These are phyloP conservation scores for Thalassiosira delicatula DNA, from an alignment of 352 stramenopile genomes.

Conservation along the genomic window DNA sequence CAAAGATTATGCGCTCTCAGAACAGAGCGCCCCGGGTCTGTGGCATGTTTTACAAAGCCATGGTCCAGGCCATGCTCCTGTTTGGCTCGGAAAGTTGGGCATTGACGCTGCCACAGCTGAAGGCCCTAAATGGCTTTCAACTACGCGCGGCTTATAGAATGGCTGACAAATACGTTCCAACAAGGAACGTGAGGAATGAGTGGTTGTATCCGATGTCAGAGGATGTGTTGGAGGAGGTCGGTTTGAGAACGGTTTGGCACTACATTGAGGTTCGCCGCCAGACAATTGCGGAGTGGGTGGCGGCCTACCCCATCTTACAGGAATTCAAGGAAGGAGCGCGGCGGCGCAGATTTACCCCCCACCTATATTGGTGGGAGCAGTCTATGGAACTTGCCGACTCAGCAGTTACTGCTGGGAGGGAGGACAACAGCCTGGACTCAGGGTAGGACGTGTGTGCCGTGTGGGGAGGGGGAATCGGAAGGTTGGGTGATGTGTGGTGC, in stretches of 20 bases:
- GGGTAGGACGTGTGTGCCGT: too few relatives aligned
- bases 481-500: too few relatives aligned
- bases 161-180: background rate
- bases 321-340: background rate
- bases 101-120: background rate
- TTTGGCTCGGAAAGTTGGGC: background rate
- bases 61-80: background rate
- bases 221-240: constrained; percentile 22
- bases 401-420: too few relatives aligned
- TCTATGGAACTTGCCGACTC: constrained; percentile 1
- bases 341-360: background rate
- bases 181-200: background rate
- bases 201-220: constrained; percentile 12
- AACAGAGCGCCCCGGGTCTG: background rate
- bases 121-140: background rate
- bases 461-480: too few relatives aligned
- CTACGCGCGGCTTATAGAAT: constrained; percentile 8
- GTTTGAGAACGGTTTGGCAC: constrained; percentile 12
- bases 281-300: constrained; percentile 19
- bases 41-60: background rate
- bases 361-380: constrained; percentile 26
- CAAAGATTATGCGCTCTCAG: background rate
- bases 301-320: constrained; percentile 28
- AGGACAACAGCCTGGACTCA: too few relatives aligned
- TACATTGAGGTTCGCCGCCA: constrained; percentile 30